Evolutionary conservation across 2,329 filamentous ascomycete species (phyloP).

Genomic region (Sporothrix globosa): DNA sequence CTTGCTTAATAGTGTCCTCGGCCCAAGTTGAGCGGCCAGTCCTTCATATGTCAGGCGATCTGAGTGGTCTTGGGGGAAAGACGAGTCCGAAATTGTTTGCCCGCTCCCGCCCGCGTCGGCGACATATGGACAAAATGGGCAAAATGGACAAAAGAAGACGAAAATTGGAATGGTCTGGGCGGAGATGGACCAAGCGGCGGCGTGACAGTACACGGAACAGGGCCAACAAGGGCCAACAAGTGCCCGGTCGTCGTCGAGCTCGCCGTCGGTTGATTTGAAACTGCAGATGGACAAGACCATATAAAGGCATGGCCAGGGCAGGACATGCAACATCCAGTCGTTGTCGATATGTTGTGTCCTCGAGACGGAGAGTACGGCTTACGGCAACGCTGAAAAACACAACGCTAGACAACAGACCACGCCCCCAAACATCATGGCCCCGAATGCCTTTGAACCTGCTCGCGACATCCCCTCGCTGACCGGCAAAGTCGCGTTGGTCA

Average conservation of each 20-base stretch:
- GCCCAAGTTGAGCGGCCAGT: background rate
- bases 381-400: too few relatives aligned
- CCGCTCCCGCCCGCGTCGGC: background rate
- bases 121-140: background rate
- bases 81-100: background rate
- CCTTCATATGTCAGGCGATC: background rate
- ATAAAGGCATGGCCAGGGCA: background rate
- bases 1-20: background rate
- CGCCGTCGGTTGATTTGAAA: background rate
- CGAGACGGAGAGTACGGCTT: too few relatives aligned
- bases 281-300: background rate
- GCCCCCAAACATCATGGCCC: background rate
- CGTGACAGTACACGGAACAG: background rate
- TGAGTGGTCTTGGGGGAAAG: background rate
- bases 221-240: conserved; percentile 8
- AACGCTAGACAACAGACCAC: background rate
- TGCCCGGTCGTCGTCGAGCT: background rate
- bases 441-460: background rate
- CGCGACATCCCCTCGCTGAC: conserved; percentile 45
- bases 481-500: conserved; percentile 49
- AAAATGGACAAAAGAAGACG: background rate
- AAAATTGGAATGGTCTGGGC: background rate
- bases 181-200: too few relatives aligned
- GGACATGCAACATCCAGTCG: too few relatives aligned
- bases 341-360: too few relatives aligned